Base-by-base conservation (phyloP, 441 rosid genomes). In the Syzygium syzygioides region DNA sequence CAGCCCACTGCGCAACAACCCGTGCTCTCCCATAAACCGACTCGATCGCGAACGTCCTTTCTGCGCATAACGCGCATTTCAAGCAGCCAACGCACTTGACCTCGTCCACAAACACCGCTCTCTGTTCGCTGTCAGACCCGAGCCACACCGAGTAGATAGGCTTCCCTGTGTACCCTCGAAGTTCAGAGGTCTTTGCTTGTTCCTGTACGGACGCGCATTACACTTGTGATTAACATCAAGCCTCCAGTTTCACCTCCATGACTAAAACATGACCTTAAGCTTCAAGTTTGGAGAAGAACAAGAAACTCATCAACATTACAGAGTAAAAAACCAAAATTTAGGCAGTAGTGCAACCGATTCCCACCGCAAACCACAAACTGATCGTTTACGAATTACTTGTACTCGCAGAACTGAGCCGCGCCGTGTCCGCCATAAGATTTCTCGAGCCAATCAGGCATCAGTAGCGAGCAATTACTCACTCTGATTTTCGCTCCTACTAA, bases 1-100 rank as follows among this genome's bases (percentile, higher is more conserved):
- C 99, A 87, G 99, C 99, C 99, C 99, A 96, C 88, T 96, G 99
- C 45, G 95, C 98, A 15, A 97, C 96, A 45, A 95, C 99, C 64
- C 99, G 92, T 0, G 99, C 99, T 92, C 99, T 95, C 18, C 99
- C 99, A 11, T 94, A 93, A 17, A 92, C 91, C 0, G 96, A 92
- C 91, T 97, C 99, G 4, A 97, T 93, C 10, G 99, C 99, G 85
- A 97, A 97, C 2, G 99, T 96, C 59, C 93, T 97, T 50, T 93
- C 94, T 2, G 99, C 98, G 62, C 92, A 93, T 34, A 97, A 89
- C 19, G 99, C 99, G 88, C 99, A 96, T 91, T 97, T 96, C 79
- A 96, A 92, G 94, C 99, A 97, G 55, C 99, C 99, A 71, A 96
- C 93, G 7, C 99, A 96, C 93, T 97, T 97, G 60, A 96, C 94